Evolutionary conservation across 2,329 filamentous ascomycete species (phyloP).

Genomic region (Pseudogymnoascus sp.): DNA sequence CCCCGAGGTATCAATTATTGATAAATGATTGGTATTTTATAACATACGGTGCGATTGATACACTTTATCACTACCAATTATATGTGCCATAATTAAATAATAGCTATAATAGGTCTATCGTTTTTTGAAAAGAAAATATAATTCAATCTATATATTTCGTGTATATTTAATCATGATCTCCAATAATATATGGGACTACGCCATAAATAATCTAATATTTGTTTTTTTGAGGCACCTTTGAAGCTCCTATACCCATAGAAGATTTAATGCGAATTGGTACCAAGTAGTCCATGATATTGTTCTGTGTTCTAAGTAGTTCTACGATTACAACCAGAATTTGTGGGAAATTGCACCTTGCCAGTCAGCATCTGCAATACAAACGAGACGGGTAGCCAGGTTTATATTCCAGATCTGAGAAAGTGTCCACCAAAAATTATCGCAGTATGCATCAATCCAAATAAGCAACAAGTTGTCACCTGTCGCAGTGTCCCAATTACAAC

Average conservation of each 20-base stretch:
- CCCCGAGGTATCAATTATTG: conserved; percentile 18
- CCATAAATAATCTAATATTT: too few relatives aligned
- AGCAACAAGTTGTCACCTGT: background rate
- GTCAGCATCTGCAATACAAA: background rate
- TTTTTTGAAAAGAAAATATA: too few relatives aligned
- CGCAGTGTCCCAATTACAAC: background rate
- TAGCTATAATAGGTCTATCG: background rate
- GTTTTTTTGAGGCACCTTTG: background rate
- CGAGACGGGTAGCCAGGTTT: background rate
- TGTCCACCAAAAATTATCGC: background rate
- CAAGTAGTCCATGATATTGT: background rate
- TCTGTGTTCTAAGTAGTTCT: background rate
- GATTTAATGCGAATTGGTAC: background rate
- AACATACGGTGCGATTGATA: background rate
- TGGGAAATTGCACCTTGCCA: background rate
- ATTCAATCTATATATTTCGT: too few relatives aligned
- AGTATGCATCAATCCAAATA: background rate
- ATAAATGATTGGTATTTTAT: background rate
- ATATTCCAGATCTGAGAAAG: background rate
- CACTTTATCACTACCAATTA: background rate
- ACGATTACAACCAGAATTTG: background rate
- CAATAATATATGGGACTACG: too few relatives aligned
- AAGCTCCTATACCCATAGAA: background rate
- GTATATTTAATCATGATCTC: too few relatives aligned
- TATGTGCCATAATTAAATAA: background rate